Percentiles rank a stretch among this genome's conserved stretches.
Conservation (phyloP, 2,329 filamentous ascomycete genomes). For the Dichotomopilus funicola region DNA sequence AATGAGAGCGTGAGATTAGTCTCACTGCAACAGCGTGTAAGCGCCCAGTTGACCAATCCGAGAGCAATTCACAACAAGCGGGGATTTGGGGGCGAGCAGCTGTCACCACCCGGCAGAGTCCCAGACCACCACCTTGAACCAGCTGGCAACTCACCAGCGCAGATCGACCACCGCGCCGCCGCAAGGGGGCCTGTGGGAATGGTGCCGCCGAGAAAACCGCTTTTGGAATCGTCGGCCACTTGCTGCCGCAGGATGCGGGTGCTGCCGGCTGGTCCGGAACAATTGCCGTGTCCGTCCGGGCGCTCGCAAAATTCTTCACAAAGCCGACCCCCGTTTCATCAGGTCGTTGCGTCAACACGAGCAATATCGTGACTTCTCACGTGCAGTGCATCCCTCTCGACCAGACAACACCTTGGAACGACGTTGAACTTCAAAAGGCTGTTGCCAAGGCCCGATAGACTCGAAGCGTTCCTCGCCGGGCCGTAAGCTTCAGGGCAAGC, state of each 20-base stretch:
- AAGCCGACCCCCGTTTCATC: too few species aligned
- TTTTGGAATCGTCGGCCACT: neutral
- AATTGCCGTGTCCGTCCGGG: neutral
- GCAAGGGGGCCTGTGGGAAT: neutral
- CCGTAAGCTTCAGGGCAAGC: too few species aligned
- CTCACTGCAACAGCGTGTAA: constrained; percentile 21
- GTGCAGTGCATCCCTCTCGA: too few species aligned
- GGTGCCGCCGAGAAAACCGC: neutral
- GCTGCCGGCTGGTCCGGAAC: neutral
- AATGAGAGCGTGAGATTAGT: constrained; percentile 20
- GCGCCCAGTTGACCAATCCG: constrained; percentile 24
- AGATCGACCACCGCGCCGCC: neutral
- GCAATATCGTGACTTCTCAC: too few species aligned
- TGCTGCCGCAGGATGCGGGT: neutral
- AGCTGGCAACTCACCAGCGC: neutral
- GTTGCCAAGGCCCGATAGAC: too few species aligned
- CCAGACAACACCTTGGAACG: too few species aligned
- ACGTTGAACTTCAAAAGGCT: too few species aligned
- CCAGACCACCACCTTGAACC: too few species aligned
- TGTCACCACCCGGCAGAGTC: neutral
- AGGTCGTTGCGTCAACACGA: too few species aligned
- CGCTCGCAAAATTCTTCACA: too few species aligned
- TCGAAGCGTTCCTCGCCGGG: too few species aligned
- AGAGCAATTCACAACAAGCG: constrained; percentile 11
- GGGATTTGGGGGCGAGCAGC: constrained; percentile 2